Evolutionary conservation across 345 rosid genomes (phyloP).

Genomic region (Gossypium raimondii): DNA sequence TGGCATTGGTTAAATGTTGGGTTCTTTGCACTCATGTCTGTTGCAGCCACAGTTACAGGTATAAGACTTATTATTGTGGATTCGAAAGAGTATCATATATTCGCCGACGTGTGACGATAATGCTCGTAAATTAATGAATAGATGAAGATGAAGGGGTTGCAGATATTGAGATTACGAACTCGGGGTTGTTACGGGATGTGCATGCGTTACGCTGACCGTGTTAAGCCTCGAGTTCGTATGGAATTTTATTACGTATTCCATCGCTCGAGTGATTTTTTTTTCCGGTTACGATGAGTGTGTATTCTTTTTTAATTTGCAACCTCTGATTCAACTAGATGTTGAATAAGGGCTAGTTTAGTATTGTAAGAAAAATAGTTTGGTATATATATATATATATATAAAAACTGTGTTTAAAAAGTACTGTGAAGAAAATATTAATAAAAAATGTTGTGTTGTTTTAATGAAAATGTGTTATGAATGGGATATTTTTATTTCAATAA

Average conservation of each 20-base stretch:
- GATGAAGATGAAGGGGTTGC: background rate
- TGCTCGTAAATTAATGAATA: background rate
- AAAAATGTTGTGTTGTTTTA: no score
- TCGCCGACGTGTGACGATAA: slow-evolving; percentile 57
- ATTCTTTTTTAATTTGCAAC: background rate
- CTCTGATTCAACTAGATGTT: background rate
- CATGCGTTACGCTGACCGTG: no score
- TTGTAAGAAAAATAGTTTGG: background rate
- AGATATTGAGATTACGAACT: background rate
- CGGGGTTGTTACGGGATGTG: no score
- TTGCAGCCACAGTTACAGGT: slow-evolving; percentile 69
- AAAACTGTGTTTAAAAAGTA: background rate
- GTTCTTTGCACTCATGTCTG: slow-evolving; percentile 58
- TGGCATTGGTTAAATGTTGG: slow-evolving; percentile 91
- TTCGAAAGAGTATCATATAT: slow-evolving; percentile 69
- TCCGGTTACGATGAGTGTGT: background rate
- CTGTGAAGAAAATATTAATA: background rate
- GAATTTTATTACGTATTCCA: no score
- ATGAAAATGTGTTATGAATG: no score
- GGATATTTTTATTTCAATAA: no score
- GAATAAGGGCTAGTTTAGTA: background rate
- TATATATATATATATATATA: no score
- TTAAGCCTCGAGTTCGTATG: no score
- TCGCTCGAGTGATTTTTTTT: background rate
- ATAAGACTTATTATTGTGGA: slow-evolving; percentile 68